These are phyloP conservation scores for Helotiales sp. DNA, from an alignment of 2,329 filamentous ascomycete genomes.

Conservation along the genomic window DNA sequence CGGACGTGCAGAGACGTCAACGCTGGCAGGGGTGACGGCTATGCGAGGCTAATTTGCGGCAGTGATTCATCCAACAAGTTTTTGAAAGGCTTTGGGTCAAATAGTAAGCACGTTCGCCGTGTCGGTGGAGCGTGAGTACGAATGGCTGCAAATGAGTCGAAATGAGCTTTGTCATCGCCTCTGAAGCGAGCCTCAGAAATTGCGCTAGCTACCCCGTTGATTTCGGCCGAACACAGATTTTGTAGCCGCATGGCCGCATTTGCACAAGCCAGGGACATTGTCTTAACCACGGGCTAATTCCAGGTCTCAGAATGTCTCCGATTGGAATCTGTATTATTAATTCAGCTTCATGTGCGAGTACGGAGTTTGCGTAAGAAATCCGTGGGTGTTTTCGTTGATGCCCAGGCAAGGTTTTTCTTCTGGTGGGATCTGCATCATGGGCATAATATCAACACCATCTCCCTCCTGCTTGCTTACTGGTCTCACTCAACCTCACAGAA, in stretches of 20 bases:
- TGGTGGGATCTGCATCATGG: neutral
- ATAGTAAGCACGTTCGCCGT: constrained; percentile 5
- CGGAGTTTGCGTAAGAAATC: neutral
- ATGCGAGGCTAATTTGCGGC: neutral
- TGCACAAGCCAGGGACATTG: neutral
- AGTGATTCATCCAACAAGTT: constrained; percentile 3
- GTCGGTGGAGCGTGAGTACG: neutral
- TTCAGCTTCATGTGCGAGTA: neutral
- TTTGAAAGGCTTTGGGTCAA: neutral
- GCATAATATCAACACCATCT: neutral
- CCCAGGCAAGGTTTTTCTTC: neutral
- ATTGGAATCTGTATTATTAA: neutral
- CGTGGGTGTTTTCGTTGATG: neutral
- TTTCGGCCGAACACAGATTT: neutral
- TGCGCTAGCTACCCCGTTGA: too few species aligned
- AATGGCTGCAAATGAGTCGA: constrained; percentile 6
- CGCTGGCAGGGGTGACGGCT: neutral
- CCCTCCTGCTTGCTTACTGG: neutral
- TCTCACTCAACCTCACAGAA: neutral
- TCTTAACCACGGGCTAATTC: neutral
- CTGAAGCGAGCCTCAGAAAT: neutral
- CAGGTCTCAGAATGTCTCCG: constrained; percentile 2
- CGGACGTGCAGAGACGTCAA: constrained; percentile 2
- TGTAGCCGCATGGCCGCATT: constrained; percentile 7
- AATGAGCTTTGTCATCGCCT: constrained; percentile 6